Evolutionary conservation across 805 yeast genomes (phyloP).

Genomic region (Kodamaea kaohsiungensis): DNA sequence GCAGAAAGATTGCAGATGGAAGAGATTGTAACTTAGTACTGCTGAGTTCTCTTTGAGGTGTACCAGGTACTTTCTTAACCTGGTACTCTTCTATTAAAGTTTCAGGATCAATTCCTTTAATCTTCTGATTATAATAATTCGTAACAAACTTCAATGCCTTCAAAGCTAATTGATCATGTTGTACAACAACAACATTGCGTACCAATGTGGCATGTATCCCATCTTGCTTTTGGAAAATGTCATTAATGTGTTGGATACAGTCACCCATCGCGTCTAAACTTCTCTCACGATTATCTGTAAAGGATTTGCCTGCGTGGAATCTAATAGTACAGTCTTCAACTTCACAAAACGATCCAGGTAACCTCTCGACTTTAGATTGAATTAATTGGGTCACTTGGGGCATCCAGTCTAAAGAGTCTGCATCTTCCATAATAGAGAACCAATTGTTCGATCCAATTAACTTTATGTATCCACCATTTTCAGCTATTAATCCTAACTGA

Average conservation of each 20-base stretch:
- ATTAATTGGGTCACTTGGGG: slow-evolving; percentile 56
- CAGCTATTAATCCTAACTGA: slow-evolving; percentile 82
- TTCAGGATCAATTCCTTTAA: slow-evolving; percentile 15
- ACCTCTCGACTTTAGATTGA: slow-evolving; percentile 65
- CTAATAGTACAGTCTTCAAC: slow-evolving; percentile 75
- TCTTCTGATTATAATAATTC: slow-evolving; percentile 28
- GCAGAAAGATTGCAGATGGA: neutral
- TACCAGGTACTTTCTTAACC: slow-evolving; percentile 22
- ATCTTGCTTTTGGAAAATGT: slow-evolving; percentile 52
- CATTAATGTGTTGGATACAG: slow-evolving; percentile 80
- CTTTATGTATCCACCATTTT: slow-evolving; percentile 81
- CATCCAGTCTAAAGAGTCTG: slow-evolving; percentile 54
- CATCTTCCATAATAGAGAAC: slow-evolving; percentile 60
- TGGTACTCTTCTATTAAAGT: slow-evolving; percentile 26
- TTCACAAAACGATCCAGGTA: slow-evolving; percentile 76
- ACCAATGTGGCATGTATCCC: slow-evolving; percentile 78
- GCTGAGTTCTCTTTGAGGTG: slow-evolving; percentile 14
- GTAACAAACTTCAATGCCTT: slow-evolving; percentile 59
- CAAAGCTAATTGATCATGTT: slow-evolving; percentile 58
- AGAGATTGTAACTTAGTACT: neutral
- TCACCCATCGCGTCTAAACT: slow-evolving; percentile 76
- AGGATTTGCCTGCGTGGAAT: slow-evolving; percentile 71
- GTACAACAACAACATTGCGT: slow-evolving; percentile 68
- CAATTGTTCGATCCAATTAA: slow-evolving; percentile 53
- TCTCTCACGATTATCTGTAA: slow-evolving; percentile 61